These are phyloP conservation scores for Leccinum barrowsii DNA, from an alignment of 768 basidiomycete genomes.

Conservation along the genomic window DNA sequence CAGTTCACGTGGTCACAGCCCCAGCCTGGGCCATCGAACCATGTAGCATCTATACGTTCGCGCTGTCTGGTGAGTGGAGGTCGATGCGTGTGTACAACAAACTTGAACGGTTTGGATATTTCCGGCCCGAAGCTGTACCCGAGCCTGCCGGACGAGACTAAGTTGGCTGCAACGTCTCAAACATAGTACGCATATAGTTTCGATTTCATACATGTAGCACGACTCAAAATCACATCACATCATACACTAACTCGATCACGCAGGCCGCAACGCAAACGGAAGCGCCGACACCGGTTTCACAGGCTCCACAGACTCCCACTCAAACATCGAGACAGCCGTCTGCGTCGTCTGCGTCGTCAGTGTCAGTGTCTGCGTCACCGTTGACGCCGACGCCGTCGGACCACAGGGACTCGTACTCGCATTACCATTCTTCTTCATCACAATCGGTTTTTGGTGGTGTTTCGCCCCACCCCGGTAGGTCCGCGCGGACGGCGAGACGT, in stretches of 20 bases:
- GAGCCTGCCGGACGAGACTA: too few relatives aligned
- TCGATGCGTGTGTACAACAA: too few relatives aligned
- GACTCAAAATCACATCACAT: neutral
- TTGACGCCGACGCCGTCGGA: neutral
- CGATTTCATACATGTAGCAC: neutral
- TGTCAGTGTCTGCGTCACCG: neutral
- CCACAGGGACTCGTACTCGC: constrained; percentile 1
- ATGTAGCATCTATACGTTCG: too few relatives aligned
- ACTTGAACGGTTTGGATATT: too few relatives aligned
- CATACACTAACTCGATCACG: constrained; percentile 9
- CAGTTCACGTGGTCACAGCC: too few relatives aligned
- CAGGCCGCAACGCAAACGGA: constrained; percentile 23
- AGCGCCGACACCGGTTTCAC: constrained; percentile 21
- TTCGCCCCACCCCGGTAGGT: constrained; percentile 21
- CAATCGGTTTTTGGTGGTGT: constrained; percentile 35
- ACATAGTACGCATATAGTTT: neutral
- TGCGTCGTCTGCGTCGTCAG: neutral
- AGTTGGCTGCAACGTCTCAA: too few relatives aligned
- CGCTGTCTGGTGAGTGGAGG: too few relatives aligned
- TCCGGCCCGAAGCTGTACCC: too few relatives aligned
- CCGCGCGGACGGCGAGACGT: constrained; percentile 19
- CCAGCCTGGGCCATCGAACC: too few relatives aligned
- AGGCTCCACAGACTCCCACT: constrained; percentile 26
- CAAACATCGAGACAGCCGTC: constrained; percentile 10
- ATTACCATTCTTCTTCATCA: constrained; percentile 24